A percentile compares a stretch with the other conserved stretches of the same genome.
phyloP scores from a whole-genome alignment of 345 rosid species.

The Populus alba region DNA sequence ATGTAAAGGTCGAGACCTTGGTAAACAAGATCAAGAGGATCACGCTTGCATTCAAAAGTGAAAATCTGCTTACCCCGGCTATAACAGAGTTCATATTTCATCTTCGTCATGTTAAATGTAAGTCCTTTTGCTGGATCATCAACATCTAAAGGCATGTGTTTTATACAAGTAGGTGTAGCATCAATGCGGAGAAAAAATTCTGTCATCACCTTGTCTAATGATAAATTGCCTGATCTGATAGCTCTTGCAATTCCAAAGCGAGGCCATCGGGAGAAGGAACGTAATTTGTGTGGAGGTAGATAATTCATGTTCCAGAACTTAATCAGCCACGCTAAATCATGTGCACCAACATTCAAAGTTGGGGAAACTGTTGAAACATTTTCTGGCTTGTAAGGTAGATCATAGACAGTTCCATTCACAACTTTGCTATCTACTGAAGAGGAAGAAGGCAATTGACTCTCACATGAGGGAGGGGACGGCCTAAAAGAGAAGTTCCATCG shows the following conservation, averaged over 20 bases:
- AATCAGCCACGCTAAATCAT: constrained; percentile 88
- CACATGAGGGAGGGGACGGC: constrained; percentile 38
- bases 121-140: constrained; percentile 97
- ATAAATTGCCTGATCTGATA: constrained; percentile 83
- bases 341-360: constrained; percentile 78
- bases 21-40: constrained; percentile 91
- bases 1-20: constrained; percentile 88
- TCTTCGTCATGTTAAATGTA: constrained; percentile 71
- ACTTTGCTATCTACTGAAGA: constrained; percentile 32
- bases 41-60: constrained; percentile 88
- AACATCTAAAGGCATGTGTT: constrained; percentile 69
- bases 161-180: constrained; percentile 69
- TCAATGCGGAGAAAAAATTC: constrained; percentile 92
- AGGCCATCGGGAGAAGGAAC: constrained; percentile 85
- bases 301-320: constrained; percentile 86
- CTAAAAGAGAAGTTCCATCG: constrained; percentile 84
- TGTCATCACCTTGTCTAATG: constrained; percentile 94
- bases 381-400: constrained; percentile 43
- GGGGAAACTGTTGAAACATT: constrained; percentile 45
- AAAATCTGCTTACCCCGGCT: constrained; percentile 89
- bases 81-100: constrained; percentile 73
- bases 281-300: constrained; percentile 90
- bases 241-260: constrained; percentile 87
- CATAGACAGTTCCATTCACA: constrained; percentile 30
- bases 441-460: constrained; percentile 43